Conservation (phyloP, 495 filamentous ascomycete genomes). For the Penicillium lagena region DNA sequence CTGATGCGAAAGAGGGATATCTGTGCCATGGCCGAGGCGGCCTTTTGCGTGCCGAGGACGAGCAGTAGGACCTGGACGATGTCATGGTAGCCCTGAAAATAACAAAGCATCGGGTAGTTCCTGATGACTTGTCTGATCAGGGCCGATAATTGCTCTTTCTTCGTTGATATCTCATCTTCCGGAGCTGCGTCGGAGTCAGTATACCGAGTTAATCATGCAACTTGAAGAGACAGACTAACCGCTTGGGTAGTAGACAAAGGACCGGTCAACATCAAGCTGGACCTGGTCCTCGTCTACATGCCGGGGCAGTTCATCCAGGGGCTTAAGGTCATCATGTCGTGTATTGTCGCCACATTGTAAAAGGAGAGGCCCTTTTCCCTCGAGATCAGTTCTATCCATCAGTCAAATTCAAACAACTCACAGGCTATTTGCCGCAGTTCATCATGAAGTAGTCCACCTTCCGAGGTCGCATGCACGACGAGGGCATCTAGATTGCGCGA, state of each 20-base stretch:
- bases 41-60: conserved; percentile 58
- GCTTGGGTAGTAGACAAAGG: conserved; percentile 94
- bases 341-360: conserved; percentile 47
- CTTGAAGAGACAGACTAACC: conserved; percentile 41
- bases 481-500: conserved; percentile 56
- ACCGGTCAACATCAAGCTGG: conserved; percentile 81
- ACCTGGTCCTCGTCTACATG: conserved; percentile 89
- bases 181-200: conserved; percentile 14
- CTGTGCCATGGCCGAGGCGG: conserved; percentile 56
- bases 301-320: conserved; percentile 51
- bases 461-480: conserved; percentile 58
- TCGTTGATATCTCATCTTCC: conserved; percentile 52
- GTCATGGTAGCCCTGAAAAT: conserved; percentile 98
- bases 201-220: neutral
- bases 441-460: conserved; percentile 75
- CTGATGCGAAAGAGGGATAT: conserved; percentile 85
- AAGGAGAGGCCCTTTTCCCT: conserved; percentile 65
- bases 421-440: conserved; percentile 75
- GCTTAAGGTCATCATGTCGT: conserved; percentile 14
- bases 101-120: conserved; percentile 77
- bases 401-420: conserved; percentile 42
- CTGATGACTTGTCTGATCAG: conserved; percentile 74
- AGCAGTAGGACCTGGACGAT: conserved; percentile 95
- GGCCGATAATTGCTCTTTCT: conserved; percentile 65
- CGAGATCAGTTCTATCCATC: conserved; percentile 2